These are phyloP conservation scores for Cladosporium sphaerospermum DNA, from an alignment of 2,329 filamentous ascomycete genomes.

Conservation along the genomic window DNA sequence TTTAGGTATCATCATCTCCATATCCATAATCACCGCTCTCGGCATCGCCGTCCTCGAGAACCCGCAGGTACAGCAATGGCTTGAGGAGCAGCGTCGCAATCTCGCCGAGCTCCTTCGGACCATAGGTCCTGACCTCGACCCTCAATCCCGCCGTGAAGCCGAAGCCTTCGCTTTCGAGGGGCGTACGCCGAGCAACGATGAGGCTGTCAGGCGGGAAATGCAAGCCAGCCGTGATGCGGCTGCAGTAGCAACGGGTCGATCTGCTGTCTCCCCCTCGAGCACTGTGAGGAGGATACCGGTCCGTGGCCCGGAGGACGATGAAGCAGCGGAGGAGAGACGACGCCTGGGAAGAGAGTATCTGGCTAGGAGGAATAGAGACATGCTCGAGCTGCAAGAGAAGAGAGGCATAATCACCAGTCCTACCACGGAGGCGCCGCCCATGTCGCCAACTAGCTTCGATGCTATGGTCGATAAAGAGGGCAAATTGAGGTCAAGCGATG, in stretches of 20 bases:
- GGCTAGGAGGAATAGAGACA: slow-evolving; percentile 29
- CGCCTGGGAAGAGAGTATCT: slow-evolving; percentile 32
- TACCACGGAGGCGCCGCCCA: slow-evolving; percentile 11
- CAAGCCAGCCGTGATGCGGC: slow-evolving; percentile 27
- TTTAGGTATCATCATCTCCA: slow-evolving; percentile 56
- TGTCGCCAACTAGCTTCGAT: slow-evolving; percentile 24
- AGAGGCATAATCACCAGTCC: slow-evolving; percentile 17
- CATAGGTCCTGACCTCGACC: slow-evolving; percentile 55
- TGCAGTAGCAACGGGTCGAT: slow-evolving; percentile 30
- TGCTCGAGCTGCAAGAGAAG: slow-evolving; percentile 28
- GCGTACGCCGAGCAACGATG: slow-evolving; percentile 26
- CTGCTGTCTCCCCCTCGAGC: slow-evolving; percentile 15
- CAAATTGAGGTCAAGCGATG: slow-evolving; percentile 19
- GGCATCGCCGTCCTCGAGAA: slow-evolving; percentile 59
- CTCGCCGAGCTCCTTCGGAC: slow-evolving; percentile 54
- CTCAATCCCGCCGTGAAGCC: slow-evolving; percentile 32
- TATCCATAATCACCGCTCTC: slow-evolving; percentile 56
- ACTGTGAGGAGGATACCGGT: slow-evolving; percentile 26
- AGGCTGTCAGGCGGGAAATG: slow-evolving; percentile 25
- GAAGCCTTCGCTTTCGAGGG: slow-evolving; percentile 34
- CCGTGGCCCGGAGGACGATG: slow-evolving; percentile 24
- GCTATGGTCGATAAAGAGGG: slow-evolving; percentile 28
- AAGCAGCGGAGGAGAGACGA: slow-evolving; percentile 29
- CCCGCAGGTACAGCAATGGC: slow-evolving; percentile 57
- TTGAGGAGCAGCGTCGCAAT: slow-evolving; percentile 55